phyloP scores from a whole-genome alignment of 2,329 filamentous ascomycete genomes.

The Metarhizium rileyi region DNA sequence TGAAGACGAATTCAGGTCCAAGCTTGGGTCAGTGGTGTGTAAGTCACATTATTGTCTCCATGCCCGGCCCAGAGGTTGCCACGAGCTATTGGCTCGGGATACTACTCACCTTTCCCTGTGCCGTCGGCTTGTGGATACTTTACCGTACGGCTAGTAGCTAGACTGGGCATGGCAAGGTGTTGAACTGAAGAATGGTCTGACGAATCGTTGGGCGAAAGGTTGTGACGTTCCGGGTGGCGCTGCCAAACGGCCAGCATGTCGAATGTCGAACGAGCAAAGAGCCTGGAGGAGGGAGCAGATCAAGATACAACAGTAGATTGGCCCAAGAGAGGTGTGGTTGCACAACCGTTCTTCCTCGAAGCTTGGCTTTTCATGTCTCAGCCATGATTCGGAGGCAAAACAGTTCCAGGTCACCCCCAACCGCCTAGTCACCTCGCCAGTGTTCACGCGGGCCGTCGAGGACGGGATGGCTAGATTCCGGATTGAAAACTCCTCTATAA shows the following conservation, averaged over 20 bases:
- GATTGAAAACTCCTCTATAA: background rate
- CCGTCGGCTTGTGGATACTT: background rate
- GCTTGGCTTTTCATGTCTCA: constrained; percentile 4
- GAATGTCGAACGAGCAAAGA: no score
- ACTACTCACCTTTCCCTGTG: background rate
- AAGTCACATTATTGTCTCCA: no score
- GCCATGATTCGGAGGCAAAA: constrained; percentile 2
- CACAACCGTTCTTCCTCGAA: background rate
- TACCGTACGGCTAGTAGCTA: no score
- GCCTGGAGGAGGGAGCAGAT: no score
- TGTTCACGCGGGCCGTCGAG: background rate
- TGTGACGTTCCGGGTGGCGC: no score
- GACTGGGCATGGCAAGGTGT: background rate
- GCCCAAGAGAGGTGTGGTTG: no score
- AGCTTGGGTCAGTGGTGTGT: no score
- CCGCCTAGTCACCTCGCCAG: no score
- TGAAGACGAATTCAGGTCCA: no score
- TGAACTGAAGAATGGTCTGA: background rate
- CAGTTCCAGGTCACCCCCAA: background rate
- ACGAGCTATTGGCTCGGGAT: background rate
- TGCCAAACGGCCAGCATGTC: no score
- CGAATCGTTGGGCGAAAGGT: no score
- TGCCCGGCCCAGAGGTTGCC: background rate
- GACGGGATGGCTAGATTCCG: background rate
- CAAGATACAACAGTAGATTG: no score